Evolutionary conservation across 495 filamentous ascomycete genomes (phyloP).

Genomic region (Aspergillus biplanus): DNA sequence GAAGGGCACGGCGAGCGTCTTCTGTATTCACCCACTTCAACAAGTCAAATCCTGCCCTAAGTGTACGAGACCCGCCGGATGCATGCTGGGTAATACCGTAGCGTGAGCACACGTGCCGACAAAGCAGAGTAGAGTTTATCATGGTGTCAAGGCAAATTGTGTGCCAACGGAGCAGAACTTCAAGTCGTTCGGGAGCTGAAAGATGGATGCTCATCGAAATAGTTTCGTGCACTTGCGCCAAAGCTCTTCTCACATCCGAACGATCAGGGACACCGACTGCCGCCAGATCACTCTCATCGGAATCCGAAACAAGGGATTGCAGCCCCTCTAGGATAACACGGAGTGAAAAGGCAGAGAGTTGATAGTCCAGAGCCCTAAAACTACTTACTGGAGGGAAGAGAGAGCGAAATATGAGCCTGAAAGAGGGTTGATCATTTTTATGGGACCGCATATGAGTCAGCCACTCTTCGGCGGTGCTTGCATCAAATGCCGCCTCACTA

Average conservation of each 20-base stretch:
- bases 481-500: constrained; percentile 48
- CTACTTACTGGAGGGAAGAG: constrained; percentile 42
- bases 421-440: constrained; percentile 38
- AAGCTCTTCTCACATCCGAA: constrained; percentile 43
- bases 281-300: constrained; percentile 41
- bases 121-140: constrained; percentile 47
- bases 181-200: constrained; percentile 42
- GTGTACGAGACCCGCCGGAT: constrained; percentile 31
- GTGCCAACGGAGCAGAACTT: constrained; percentile 54
- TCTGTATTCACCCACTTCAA: constrained; percentile 42
- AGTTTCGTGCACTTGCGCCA: constrained; percentile 47
- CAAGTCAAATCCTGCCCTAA: constrained; percentile 40
- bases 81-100: constrained; percentile 48
- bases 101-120: constrained; percentile 45
- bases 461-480: constrained; percentile 49
- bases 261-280: constrained; percentile 46
- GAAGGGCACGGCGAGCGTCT: constrained; percentile 47
- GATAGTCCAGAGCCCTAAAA: constrained; percentile 39
- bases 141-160: constrained; percentile 50
- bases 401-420: constrained; percentile 45
- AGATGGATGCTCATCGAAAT: constrained; percentile 45
- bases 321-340: constrained; percentile 51
- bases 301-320: constrained; percentile 49
- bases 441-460: constrained; percentile 40
- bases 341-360: constrained; percentile 47